Base-by-base conservation (phyloP, 768 basidiomycete species). In the Cystofilobasidium ferigula region DNA sequence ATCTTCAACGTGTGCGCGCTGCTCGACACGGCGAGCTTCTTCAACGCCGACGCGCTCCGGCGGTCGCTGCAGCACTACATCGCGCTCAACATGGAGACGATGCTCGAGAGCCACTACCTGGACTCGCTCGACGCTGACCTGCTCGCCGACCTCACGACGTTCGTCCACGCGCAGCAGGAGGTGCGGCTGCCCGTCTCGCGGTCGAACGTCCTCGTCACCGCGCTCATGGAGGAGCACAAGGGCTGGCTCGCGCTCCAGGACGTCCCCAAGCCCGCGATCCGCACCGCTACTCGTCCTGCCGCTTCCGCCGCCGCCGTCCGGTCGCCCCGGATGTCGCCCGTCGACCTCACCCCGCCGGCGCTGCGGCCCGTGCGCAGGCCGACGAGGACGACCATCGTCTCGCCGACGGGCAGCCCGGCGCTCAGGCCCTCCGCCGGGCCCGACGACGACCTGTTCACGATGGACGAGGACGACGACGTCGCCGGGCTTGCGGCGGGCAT, bases 51-150 rank as follows among this genome's bases (percentile, higher is more conserved):
- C 18, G 81, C 82, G 1, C 82, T 99, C 48, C 80, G 84, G 26
- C 80, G 82, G 36, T 81, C 85, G 64, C 77, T 97, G 83, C 90
- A 74, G 82, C 79, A 73, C 30, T 97, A 90, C 75, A 85, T 95
- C 71, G 77, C 83, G 2, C 82, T 83, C 64, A 93, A 90, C 72
- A 79, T 94, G 78, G 95, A 99, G 75, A 84, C 85, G 0, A 80
- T 95, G 58, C 81, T 99, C 24, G 91, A 97, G 72, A 80, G 79
- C 38, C 82, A 82, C 22, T 81, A 93, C 71, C 81, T 99, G 28
- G 88, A 92, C 64, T 86, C 86, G 60, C 80, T 94, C 42, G 80
- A 85, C 2, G 72, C 78, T 22, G 80, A 81, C 38, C 80, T 89
- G 26, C 76, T 94, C 69, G 81, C 82, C 59, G 82, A 85, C 69